Evolutionary conservation across 352 stramenopile species (phyloP).

Genomic region (Thalassiosira delicatula): DNA sequence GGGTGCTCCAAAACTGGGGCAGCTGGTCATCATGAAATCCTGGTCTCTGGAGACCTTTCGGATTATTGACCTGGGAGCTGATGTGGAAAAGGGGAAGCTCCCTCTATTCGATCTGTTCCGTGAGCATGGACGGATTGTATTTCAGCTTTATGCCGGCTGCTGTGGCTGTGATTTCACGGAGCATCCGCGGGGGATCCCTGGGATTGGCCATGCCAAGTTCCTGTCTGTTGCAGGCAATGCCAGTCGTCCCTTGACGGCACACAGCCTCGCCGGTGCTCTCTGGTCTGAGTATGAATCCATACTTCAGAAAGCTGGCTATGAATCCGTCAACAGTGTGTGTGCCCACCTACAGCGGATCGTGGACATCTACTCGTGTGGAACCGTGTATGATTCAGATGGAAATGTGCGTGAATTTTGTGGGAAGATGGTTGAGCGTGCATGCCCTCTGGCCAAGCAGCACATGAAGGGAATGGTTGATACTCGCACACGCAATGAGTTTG

Average conservation of each 20-base stretch:
- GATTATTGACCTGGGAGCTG: conserved; percentile 26
- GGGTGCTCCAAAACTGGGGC: background rate
- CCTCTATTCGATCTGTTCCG: conserved; percentile 34
- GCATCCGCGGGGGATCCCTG: conserved; percentile 3
- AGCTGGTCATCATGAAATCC: conserved; percentile 27
- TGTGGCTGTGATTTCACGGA: conserved; percentile 39
- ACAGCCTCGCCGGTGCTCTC: background rate
- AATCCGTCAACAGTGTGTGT: background rate
- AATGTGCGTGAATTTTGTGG: conserved; percentile 1
- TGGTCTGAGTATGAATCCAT: background rate
- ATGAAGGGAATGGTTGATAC: too few relatives aligned
- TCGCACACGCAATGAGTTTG: too few relatives aligned
- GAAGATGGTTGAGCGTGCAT: background rate
- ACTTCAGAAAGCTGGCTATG: background rate
- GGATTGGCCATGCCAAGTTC: background rate
- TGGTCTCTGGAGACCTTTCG: conserved; percentile 6
- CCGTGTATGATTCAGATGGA: conserved; percentile 3
- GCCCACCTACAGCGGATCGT: background rate
- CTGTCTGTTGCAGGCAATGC: background rate
- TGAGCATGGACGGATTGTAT: conserved; percentile 16
- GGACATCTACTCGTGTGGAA: background rate
- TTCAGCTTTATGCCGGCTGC: conserved; percentile 45
- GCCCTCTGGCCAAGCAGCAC: background rate
- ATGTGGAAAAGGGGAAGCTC: background rate
- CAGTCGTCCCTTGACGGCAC: background rate